These are phyloP conservation scores for Dorcoceras hygrometricum DNA, from an alignment of 257 asterid species.

Conservation along the genomic window DNA sequence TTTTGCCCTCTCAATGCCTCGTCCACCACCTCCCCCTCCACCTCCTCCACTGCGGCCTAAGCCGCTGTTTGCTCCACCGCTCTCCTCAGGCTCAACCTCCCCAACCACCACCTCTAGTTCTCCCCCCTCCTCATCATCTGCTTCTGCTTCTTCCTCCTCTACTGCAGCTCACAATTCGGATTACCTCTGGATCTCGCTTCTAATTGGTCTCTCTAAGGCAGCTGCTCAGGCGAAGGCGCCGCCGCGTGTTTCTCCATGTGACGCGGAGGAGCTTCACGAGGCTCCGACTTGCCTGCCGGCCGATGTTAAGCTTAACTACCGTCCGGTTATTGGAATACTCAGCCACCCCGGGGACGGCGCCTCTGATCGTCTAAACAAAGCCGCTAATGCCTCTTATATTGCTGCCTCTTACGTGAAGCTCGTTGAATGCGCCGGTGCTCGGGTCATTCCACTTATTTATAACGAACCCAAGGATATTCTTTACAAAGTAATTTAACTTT, in stretches of 20 bases:
- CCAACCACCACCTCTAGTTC: constrained; percentile 16
- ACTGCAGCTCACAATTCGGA: constrained; percentile 28
- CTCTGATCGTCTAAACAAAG: constrained; percentile 68
- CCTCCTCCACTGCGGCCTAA: too few species aligned
- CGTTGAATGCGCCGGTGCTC: constrained; percentile 89
- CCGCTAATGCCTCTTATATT: constrained; percentile 60
- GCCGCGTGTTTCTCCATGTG: constrained; percentile 43
- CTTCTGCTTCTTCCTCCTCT: constrained; percentile 32
- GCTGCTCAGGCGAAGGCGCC: constrained; percentile 19
- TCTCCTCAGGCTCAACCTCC: constrained; percentile 2
- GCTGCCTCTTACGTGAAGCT: constrained; percentile 93
- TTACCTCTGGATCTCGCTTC: constrained; percentile 49
- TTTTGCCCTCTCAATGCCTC: background rate
- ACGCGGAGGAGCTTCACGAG: constrained; percentile 20
- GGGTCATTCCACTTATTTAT: constrained; percentile 82
- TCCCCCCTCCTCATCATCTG: background rate
- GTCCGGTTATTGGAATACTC: constrained; percentile 78
- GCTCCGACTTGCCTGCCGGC: constrained; percentile 46
- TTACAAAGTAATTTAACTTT: constrained; percentile 31
- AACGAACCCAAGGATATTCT: constrained; percentile 72
- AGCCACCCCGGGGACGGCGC: constrained; percentile 97
- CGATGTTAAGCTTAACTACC: constrained; percentile 56
- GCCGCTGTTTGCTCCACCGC: background rate
- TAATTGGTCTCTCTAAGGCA: constrained; percentile 48
- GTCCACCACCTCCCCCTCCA: background rate